Conservation (phyloP, 2,329 filamentous ascomycete genomes). For the Curvularia hawaiiensis region DNA sequence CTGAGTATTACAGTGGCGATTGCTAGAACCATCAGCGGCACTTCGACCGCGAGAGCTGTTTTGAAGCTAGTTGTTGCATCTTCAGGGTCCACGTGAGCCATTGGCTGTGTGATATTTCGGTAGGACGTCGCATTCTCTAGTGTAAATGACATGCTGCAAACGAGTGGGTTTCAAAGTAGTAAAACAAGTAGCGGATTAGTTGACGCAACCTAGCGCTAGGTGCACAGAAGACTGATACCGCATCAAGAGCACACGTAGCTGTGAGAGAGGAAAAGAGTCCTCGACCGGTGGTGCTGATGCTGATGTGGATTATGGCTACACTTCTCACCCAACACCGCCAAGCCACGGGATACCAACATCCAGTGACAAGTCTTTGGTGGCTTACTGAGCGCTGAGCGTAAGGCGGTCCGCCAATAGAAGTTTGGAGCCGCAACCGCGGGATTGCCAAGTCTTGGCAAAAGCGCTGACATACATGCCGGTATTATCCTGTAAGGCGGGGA, state of each 20-base stretch:
- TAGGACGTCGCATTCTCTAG: not conserved
- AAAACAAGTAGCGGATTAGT: constrained; percentile 2
- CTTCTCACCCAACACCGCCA: constrained; percentile 12
- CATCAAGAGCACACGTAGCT: constrained; percentile 6
- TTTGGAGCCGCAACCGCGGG: not conserved
- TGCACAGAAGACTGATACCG: constrained; percentile 1
- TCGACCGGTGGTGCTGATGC: constrained; percentile 11
- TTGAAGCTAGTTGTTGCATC: constrained; percentile 14
- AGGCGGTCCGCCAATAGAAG: constrained; percentile 13
- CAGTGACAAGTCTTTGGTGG: constrained; percentile 20
- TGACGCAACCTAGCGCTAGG: constrained; percentile 4
- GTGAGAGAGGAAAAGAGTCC: constrained; percentile 3
- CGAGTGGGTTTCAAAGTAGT: not conserved
- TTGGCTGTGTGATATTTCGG: constrained; percentile 4
- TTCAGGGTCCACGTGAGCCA: constrained; percentile 8
- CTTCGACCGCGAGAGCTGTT: constrained; percentile 31
- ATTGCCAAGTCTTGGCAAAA: constrained; percentile 5
- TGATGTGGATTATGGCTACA: constrained; percentile 20
- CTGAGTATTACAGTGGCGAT: constrained; percentile 29
- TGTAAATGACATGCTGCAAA: constrained; percentile 10
- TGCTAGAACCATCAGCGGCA: constrained; percentile 33
- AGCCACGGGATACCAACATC: constrained; percentile 11
- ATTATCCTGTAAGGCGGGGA: not conserved
- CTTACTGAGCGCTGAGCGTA: constrained; percentile 26
- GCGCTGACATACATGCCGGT: constrained; percentile 12